Base-by-base conservation (phyloP, 768 basidiomycete genomes). In the Paxillus involutus region DNA sequence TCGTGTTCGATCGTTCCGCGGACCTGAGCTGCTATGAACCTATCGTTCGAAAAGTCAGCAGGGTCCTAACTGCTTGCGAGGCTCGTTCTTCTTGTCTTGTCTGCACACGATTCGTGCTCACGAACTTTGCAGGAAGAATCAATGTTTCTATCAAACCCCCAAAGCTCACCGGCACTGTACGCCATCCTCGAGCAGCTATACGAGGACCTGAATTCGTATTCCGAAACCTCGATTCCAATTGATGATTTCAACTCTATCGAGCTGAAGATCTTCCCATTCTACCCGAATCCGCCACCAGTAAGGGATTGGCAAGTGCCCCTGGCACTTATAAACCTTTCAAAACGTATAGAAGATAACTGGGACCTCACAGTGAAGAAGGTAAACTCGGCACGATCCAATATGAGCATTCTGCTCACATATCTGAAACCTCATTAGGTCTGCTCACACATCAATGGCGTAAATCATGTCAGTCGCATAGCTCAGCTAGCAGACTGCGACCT, bases 291-390 rank as follows among this genome's bases (percentile, higher is more conserved):
- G 16, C 88, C 89, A 0, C 75, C 79, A 4, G 91, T 98, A 12
- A 82, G 86, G 58, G 91, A 97, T 63, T 99, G 97, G 97, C 86
- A 91, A 75, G 97, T 98, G 2, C 97, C 97, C 1, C 76, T 98
- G 7, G 85, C 94, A 1, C 77, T 98, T 6, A 90, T 97, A 54
- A 88, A 91, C 63, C 75, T 98, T 30, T 76, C 81, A 1, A 89
- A 84, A 59, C 78, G 94, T 56, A 80, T 87, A 30, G 92, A 97
- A 62, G 85, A 86, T 19, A 96, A 94, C 62, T 98, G 97, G 97
- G 97, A 99, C 71, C 77, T 98, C 39, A 96, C 97, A 5, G 89
- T 98, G 76, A 80, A 81, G 45, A 93, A 93, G 79, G 91, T 89
- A 49, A n/a, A 44, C 3, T n/a, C 17, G 14, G 40, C 39, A 17